Evolutionary conservation across 176 grass and related monocot genomes (phyloP).

Genomic region (Raddia distichophylla): DNA sequence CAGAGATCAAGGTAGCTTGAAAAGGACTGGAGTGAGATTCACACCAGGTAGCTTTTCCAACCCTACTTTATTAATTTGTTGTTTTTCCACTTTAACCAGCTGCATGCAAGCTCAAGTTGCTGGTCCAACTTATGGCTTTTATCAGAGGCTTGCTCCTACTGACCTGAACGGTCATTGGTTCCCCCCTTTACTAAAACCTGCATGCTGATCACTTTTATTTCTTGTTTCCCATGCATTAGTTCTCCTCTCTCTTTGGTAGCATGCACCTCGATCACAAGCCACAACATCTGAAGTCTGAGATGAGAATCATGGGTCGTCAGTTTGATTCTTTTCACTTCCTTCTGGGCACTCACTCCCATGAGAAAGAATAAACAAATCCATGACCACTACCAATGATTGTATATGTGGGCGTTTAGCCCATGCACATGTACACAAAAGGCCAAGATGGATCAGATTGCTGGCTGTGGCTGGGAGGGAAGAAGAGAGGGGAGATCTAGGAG

Average conservation of each 20-base stretch:
- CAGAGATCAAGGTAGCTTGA: slow-evolving; percentile 52
- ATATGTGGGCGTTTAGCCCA: slow-evolving; percentile 34
- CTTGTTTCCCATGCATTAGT: slow-evolving; percentile 28
- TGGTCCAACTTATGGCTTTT: slow-evolving; percentile 53
- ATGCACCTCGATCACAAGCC: not conserved
- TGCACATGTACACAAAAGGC: slow-evolving; percentile 35
- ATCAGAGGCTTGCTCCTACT: slow-evolving; percentile 40
- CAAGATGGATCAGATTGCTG: slow-evolving; percentile 25
- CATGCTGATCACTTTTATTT: slow-evolving; percentile 46
- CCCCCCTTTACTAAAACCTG: slow-evolving; percentile 34
- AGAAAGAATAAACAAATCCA: slow-evolving; percentile 21
- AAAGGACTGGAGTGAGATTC: slow-evolving; percentile 41
- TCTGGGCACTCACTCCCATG: slow-evolving; percentile 48
- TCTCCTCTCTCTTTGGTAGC: slow-evolving; percentile 27
- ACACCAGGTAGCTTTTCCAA: slow-evolving; percentile 46
- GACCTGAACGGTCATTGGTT: slow-evolving; percentile 32
- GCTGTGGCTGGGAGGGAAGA: not conserved
- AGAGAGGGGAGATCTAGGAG: not conserved
- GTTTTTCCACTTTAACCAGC: slow-evolving; percentile 48
- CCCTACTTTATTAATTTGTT: slow-evolving; percentile 49
- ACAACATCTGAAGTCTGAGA: slow-evolving; percentile 10
- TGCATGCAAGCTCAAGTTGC: slow-evolving; percentile 31
- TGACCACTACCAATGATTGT: slow-evolving; percentile 43
- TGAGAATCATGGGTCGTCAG: slow-evolving; percentile 35
- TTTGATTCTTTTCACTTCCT: slow-evolving; percentile 32